Evolutionary conservation across 176 grass and related monocot genomes (phyloP).

Genomic region (Phoenix dactylifera): DNA sequence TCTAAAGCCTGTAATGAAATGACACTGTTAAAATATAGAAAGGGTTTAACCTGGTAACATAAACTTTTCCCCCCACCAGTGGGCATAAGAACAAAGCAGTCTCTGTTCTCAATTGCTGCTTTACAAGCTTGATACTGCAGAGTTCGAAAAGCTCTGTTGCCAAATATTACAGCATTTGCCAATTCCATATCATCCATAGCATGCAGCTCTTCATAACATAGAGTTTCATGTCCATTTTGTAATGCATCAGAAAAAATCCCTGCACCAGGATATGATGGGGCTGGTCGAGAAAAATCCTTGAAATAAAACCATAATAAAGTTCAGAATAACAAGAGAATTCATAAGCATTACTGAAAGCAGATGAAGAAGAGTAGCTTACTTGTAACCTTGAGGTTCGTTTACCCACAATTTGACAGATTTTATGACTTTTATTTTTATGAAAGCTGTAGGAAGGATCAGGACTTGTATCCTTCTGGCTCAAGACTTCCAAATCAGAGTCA

Average conservation of each 20-base stretch:
- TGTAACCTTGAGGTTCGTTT: slow-evolving; percentile 24
- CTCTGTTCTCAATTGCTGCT: slow-evolving; percentile 49
- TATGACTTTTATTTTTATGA: slow-evolving; percentile 18
- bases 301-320: background rate
- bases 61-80: slow-evolving; percentile 94
- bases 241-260: slow-evolving; percentile 9
- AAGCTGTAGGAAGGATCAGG: background rate
- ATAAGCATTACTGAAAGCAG: no score
- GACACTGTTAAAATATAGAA: background rate
- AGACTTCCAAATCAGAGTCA: slow-evolving; percentile 50
- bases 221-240: slow-evolving; percentile 22
- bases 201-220: slow-evolving; percentile 48
- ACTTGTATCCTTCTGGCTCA: slow-evolving; percentile 5
- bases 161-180: slow-evolving; percentile 86
- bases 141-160: slow-evolving; percentile 56
- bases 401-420: slow-evolving; percentile 15
- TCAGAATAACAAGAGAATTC: background rate
- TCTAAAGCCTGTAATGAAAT: no score
- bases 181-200: slow-evolving; percentile 54
- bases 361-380: slow-evolving; percentile 26
- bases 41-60: slow-evolving; percentile 67
- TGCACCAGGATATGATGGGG: slow-evolving; percentile 25
- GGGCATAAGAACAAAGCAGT: slow-evolving; percentile 87
- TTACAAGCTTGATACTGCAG: slow-evolving; percentile 79
- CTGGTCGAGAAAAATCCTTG: background rate